These are phyloP conservation scores for Aspergillus aculeatinus DNA, from an alignment of 2,329 filamentous ascomycete genomes.

Conservation along the genomic window DNA sequence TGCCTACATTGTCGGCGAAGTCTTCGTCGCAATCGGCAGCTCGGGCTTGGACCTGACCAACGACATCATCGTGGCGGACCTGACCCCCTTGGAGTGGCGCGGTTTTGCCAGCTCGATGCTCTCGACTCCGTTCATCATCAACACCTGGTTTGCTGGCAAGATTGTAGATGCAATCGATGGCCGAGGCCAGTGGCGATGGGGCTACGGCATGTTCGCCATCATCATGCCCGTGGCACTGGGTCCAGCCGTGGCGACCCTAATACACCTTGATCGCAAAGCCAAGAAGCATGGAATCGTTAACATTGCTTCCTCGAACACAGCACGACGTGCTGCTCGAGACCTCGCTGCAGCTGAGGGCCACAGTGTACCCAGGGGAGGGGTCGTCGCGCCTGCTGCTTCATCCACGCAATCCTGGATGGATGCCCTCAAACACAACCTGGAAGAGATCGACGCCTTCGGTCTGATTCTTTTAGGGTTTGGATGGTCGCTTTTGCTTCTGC, in stretches of 20 bases:
- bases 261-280: conserved; percentile 18
- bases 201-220: conserved; percentile 60
- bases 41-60: conserved; percentile 29
- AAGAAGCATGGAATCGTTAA: conserved; percentile 32
- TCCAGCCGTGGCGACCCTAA: conserved; percentile 29
- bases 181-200: conserved; percentile 57
- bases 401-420: not conserved
- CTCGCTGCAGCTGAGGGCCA: not conserved
- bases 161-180: conserved; percentile 40
- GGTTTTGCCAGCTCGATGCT: conserved; percentile 26
- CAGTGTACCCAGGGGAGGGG: too few relatives aligned
- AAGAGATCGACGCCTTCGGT: conserved; percentile 56
- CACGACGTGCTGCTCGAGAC: not conserved
- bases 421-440: conserved; percentile 44
- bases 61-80: conserved; percentile 30
- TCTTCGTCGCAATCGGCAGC: conserved; percentile 29
- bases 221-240: conserved; percentile 55
- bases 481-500: conserved; percentile 55
- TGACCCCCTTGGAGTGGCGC: conserved; percentile 31
- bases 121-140: conserved; percentile 39
- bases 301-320: not conserved
- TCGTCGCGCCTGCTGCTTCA: not conserved
- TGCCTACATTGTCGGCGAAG: conserved; percentile 27
- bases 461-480: conserved; percentile 16
- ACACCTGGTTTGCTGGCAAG: conserved; percentile 44